A percentile compares a stretch with the other conserved stretches of the same genome.
Conservation (phyloP, 2,329 filamentous ascomycete species). For the Nemania abortiva region DNA sequence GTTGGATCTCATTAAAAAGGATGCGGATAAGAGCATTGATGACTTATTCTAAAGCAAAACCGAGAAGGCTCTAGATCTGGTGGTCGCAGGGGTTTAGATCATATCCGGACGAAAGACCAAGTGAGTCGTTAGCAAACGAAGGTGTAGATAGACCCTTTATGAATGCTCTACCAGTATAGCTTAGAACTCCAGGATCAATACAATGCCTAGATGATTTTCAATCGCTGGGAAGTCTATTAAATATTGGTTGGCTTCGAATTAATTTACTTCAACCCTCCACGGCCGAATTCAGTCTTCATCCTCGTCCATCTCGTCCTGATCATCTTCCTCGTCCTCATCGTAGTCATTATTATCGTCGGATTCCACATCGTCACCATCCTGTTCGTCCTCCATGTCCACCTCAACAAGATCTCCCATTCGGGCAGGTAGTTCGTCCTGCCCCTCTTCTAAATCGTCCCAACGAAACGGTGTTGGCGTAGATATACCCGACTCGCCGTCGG, state of each 20-base stretch:
- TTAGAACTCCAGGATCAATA: background rate
- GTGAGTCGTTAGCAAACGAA: background rate
- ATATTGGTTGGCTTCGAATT: background rate
- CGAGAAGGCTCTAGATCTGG: background rate
- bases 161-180: background rate
- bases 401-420: constrained; percentile 25
- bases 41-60: constrained; percentile 74
- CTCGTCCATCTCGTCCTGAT: constrained; percentile 41
- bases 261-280: background rate
- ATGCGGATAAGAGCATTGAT: constrained; percentile 91
- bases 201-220: too few relatives aligned
- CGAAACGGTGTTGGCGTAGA: constrained; percentile 46
- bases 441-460: constrained; percentile 45
- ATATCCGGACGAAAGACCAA: background rate
- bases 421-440: constrained; percentile 12
- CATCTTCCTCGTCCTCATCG: constrained; percentile 33
- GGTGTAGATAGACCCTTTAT: background rate
- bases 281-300: constrained; percentile 20
- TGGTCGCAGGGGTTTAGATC: background rate
- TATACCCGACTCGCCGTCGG: constrained; percentile 11
- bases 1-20: constrained; percentile 91
- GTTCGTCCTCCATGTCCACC: constrained; percentile 36
- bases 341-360: constrained; percentile 34
- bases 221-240: background rate
- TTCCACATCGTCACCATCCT: constrained; percentile 30